Conservation (phyloP, 2,329 filamentous ascomycete genomes). For the Aspergillus udagawae region DNA sequence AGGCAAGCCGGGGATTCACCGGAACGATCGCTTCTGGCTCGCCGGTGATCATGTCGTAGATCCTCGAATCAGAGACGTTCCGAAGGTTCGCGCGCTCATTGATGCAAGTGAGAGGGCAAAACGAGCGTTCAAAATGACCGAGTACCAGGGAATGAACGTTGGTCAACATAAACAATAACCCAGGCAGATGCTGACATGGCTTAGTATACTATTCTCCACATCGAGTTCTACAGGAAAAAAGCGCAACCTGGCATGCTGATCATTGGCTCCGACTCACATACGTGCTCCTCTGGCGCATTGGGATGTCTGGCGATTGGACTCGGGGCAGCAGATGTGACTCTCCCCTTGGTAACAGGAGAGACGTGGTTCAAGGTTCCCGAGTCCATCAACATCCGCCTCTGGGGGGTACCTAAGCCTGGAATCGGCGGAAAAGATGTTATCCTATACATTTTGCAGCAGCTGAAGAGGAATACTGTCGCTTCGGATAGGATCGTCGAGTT, state of each 20-base stretch:
- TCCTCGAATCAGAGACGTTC: conserved; percentile 37
- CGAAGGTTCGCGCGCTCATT: conserved; percentile 36
- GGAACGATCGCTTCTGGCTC: conserved; percentile 51
- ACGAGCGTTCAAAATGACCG: conserved; percentile 43
- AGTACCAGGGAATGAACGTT: conserved; percentile 39
- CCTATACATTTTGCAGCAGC: conserved; percentile 40
- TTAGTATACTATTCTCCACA: conserved; percentile 44
- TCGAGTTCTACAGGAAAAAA: conserved; percentile 44
- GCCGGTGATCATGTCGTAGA: conserved; percentile 49
- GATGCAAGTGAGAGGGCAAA: conserved; percentile 35
- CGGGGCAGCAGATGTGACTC: conserved; percentile 44
- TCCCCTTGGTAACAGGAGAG: conserved; percentile 45
- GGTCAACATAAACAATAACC: not conserved
- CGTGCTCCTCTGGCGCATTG: conserved; percentile 43
- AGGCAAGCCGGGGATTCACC: conserved; percentile 42
- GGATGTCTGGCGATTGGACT: conserved; percentile 44
- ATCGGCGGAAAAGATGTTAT: conserved; percentile 47
- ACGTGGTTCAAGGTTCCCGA: conserved; percentile 48
- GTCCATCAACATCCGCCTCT: conserved; percentile 38
- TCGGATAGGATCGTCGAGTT: conserved; percentile 46
- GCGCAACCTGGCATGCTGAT: conserved; percentile 44
- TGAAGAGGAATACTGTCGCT: conserved; percentile 47
- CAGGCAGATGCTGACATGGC: not conserved
- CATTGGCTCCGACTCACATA: conserved; percentile 46
- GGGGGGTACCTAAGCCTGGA: conserved; percentile 33